Conservation (phyloP, 2,329 filamentous ascomycete genomes). For the Tolypocladium capitatum region DNA sequence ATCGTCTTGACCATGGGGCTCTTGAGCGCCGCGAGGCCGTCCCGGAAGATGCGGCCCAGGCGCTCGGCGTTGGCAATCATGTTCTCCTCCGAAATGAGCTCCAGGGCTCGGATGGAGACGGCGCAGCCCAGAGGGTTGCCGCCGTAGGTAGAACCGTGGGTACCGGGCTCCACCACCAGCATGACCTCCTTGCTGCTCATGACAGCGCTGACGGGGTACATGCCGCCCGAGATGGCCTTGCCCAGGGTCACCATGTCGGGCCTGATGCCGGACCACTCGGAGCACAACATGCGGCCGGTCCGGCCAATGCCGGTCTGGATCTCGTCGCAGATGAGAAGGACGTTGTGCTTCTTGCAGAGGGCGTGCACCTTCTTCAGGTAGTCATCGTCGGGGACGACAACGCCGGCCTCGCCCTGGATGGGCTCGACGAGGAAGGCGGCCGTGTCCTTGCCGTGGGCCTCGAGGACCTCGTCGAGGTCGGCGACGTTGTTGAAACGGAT, state of each 20-base stretch:
- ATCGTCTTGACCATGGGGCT: constrained; percentile 71
- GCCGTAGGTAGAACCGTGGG: constrained; percentile 96
- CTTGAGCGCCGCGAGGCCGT: constrained; percentile 61
- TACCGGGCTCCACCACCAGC: constrained; percentile 91
- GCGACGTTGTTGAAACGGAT: constrained; percentile 79
- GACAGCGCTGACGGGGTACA: constrained; percentile 97
- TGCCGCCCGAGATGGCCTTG: constrained; percentile 94
- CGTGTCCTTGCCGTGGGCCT: constrained; percentile 69
- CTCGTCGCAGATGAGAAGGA: constrained; percentile 93
- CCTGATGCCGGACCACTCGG: constrained; percentile 89
- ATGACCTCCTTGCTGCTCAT: constrained; percentile 82
- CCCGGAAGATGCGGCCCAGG: constrained; percentile 71
- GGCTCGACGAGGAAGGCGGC: constrained; percentile 92
- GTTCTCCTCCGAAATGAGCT: constrained; percentile 84
- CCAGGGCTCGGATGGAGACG: constrained; percentile 85
- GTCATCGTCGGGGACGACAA: constrained; percentile 83
- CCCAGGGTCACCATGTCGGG: constrained; percentile 89
- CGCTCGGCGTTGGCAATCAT: constrained; percentile 72
- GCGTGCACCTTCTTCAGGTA: constrained; percentile 71
- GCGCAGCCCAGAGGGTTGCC: constrained; percentile 93
- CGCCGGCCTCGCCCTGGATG: constrained; percentile 94
- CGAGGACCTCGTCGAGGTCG: constrained; percentile 67
- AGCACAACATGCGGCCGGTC: constrained; percentile 86
- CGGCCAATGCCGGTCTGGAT: constrained; percentile 96
- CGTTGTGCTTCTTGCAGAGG: constrained; percentile 90